Base-by-base conservation (phyloP, 805 yeast genomes). In the Saccharomycopsis olivae region DNA sequence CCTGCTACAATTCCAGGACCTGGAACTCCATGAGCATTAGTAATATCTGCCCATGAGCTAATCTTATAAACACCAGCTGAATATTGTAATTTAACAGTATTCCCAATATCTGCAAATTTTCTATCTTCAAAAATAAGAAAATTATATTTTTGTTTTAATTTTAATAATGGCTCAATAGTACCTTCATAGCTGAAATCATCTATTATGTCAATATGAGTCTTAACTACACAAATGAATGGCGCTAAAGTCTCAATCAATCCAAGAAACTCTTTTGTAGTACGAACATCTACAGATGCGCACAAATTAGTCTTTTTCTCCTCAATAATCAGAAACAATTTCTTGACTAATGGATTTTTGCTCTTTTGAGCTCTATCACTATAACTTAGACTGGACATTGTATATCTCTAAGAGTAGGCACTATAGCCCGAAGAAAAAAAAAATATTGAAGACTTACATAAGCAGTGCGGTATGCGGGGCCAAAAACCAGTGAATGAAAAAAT, bases 31-130 rank as follows among this genome's bases (percentile, higher is more conserved):
- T 92, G 98, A 1, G 97, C 97, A 59, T 92, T 92, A 27, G 97
- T 89, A 50, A 92, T 87, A 55, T 92, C 96, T 1, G 97, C 77
- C 98, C 98, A 92, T 53, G 77, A 64, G 11, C 95, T 92, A 46
- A 89, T 89, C 55, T 74, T 77, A 65, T 75, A 87, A 9, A 85
- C 79, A 33, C 98, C 98, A 29, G 94, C 85, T 24, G 82, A 66
- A 60, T 89, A 92, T 61, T 92, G 98, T 33, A 85, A 73, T 62
- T 89, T 88, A 40, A 92, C 98, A 1, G 98, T 92, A 55, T 88
- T 86, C 14, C 99, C 99, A 52, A 92, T 92, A 60, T 92, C 99
- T 18, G 99, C 98, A 61, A 92, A 92, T 63, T 92, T 92, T 49
- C 99, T 73, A 62, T 92, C 99, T 63, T 92, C 99, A 56, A 92